Base-by-base conservation (phyloP, 176 grass and related monocot species). In the Musa acuminata region DNA sequence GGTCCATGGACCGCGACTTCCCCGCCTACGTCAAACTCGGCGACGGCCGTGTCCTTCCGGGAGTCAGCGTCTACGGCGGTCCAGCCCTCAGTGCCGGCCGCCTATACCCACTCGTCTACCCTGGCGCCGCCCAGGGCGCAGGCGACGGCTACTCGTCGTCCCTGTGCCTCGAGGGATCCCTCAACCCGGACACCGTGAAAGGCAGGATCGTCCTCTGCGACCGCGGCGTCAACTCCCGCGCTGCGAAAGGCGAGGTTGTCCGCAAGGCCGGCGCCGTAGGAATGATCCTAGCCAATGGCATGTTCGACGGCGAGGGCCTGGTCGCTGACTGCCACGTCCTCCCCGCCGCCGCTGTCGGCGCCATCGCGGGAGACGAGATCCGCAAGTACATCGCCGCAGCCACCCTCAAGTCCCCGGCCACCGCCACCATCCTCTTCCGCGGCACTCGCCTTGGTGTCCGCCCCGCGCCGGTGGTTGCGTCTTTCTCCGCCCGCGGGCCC, bases 1-100 rank as follows among this genome's bases (percentile, higher is more conserved):
- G 93, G 3, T 97, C 93, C 73, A 97, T 97, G 93, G 93, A 97
- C 66, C 85, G 93, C 29, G 83, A 89, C 55, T 97, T 97, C 82
- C 93, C 93, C 22, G 90, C 93, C 17, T 89, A 90, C 52, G 93
- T 93, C 53, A 81, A 82, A 8, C 87, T 97, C 55, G 87, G 87
- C 50, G 20, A 93, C 25, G 93, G 93, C 10, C 80, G 79, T 17
- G 66, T 93, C 62, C 85, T 93, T 53, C 83, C 86, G 20, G 93
- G 87, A 10, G 90, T 90, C 2, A 90, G 90, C 80, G 90, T 97
- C 35, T 97, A 92, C 55, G 93, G 93, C 1, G 93, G 90, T 0
- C 93, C 93, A 0, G 74, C 35, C 8, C 85, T 97, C 24, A 82
- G 81, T 17, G 1, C 83, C 10, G 87, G 85, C 78, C 85, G 80